Base-by-base conservation (phyloP, 192 early-diverging fungal genomes). In the Backusella macrospora region DNA sequence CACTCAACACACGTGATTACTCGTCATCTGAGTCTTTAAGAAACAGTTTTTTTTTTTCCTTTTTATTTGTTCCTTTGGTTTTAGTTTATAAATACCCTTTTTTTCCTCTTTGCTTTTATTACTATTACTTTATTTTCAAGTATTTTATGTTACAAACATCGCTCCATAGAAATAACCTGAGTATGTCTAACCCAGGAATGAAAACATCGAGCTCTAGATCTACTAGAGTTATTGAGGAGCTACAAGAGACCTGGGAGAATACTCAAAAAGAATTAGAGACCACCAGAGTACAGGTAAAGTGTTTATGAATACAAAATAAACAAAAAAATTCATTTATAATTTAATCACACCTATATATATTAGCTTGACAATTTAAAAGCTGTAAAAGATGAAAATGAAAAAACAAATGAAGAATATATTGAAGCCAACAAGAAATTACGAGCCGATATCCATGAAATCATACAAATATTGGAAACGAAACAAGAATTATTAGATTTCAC, bases 401-500 rank as follows among this genome's bases (percentile, higher is more conserved):
- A 37, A 42, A 45, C 68, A 38, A 49, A 65, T 15, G 42, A 72
- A 29, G 52, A 47, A 45, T 73, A 67, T 68, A 52, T 72, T 39
- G 70, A 75, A 52, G 68, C 70, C 2, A 80, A 80, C 47, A 70
- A 65, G 23, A 23, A 72, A 18, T 44, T 70, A 65, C 42, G 78
- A 39, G 42, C 63, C 0, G 59, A 76, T 62, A 76, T 80, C 37
- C 78, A 80, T 47, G 63, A 76, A 69, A 38, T 80, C 14, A 80
- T 80, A 74, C 70, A 80, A 63, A 48, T 75, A 0, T 39, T 80
- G 44, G 78, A 80, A 73, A 45, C 55, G 7, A 80, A 80, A 29
- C 70, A 80, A 52, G 66, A 65, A 37, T 21, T 73, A 38, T 45
- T 80, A 48, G 78, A 80, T 40, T 16, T 48, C 9, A 80, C 78